Evolutionary conservation across 1,139 yeast genomes (phyloP).

Genomic region (Hansenula sp.): DNA sequence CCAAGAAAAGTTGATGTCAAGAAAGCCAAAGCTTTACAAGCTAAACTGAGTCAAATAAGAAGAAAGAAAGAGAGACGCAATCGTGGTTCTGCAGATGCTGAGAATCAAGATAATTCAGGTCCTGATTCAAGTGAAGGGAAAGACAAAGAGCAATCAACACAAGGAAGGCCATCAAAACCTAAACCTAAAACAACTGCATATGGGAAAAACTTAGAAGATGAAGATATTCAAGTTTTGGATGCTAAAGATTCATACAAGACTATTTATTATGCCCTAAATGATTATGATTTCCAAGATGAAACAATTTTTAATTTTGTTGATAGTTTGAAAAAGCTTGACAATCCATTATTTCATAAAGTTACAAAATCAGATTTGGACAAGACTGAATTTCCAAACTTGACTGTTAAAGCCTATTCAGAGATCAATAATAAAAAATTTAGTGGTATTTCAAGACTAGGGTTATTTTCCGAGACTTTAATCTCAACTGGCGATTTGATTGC

Average conservation of each 20-base stretch:
- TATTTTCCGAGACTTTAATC: constrained; percentile 44
- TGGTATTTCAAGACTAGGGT: constrained; percentile 69
- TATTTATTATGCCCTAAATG: constrained; percentile 41
- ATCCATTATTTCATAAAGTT: constrained; percentile 1
- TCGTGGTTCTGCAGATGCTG: not conserved
- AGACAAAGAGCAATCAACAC: constrained; percentile 13
- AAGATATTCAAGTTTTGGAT: constrained; percentile 27
- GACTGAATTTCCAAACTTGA: constrained; percentile 12
- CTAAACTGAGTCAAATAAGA: constrained; percentile 32
- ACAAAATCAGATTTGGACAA: constrained; percentile 4
- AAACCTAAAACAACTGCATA: constrained; percentile 19
- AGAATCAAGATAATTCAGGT: constrained; percentile 2
- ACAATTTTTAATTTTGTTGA: constrained; percentile 25
- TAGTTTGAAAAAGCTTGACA: constrained; percentile 1
- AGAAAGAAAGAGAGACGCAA: constrained; percentile 17
- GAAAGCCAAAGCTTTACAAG: constrained; percentile 47
- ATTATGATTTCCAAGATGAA: constrained; percentile 45
- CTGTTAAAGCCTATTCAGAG: constrained; percentile 31
- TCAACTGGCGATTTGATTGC: constrained; percentile 51
- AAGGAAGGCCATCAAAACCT: constrained; percentile 8
- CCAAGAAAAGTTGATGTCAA: constrained; percentile 53
- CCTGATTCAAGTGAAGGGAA: constrained; percentile 6
- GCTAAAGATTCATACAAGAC: constrained; percentile 45
- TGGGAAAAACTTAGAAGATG: constrained; percentile 22
- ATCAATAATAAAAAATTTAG: constrained; percentile 40